Conservation (phyloP, 108 stramenopile genomes). For the Nannochloropsis gaditana region DNA sequence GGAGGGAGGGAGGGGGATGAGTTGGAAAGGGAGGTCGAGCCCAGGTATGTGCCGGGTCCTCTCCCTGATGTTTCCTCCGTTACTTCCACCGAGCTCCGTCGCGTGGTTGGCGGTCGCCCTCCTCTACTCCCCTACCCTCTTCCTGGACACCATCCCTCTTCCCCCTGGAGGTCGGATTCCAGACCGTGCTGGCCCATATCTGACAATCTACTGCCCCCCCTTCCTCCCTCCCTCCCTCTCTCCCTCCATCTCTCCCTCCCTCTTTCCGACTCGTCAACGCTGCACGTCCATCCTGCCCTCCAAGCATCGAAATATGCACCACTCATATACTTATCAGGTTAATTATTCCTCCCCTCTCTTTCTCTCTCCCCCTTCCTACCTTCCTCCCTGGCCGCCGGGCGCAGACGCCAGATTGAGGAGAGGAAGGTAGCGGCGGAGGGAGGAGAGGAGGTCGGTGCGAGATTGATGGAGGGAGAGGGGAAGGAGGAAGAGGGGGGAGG, state of each 20-base stretch:
- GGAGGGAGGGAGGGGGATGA: too few relatives aligned
- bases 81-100: too few relatives aligned
- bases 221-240: neutral
- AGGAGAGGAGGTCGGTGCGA: neutral
- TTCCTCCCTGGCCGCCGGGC: neutral
- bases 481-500: slow-evolving; percentile 19
- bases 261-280: neutral
- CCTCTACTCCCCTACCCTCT: too few relatives aligned
- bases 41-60: too few relatives aligned
- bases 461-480: neutral
- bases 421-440: neutral
- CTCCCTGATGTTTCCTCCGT: too few relatives aligned
- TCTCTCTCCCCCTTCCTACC: neutral
- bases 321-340: neutral
- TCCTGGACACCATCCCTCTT: too few relatives aligned
- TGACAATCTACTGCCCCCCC: neutral
- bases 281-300: neutral
- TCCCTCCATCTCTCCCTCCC: neutral
- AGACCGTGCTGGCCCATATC: too few relatives aligned
- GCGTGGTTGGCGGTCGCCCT: too few relatives aligned
- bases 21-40: too few relatives aligned
- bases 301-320: neutral
- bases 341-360: neutral
- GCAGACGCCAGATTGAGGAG: neutral
- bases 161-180: too few relatives aligned